Evolutionary conservation across 176 grass and related monocot species (phyloP), one percentile per base, ranked within the genome.

Genomic region (Hsuehochloa calcarea): DNA sequence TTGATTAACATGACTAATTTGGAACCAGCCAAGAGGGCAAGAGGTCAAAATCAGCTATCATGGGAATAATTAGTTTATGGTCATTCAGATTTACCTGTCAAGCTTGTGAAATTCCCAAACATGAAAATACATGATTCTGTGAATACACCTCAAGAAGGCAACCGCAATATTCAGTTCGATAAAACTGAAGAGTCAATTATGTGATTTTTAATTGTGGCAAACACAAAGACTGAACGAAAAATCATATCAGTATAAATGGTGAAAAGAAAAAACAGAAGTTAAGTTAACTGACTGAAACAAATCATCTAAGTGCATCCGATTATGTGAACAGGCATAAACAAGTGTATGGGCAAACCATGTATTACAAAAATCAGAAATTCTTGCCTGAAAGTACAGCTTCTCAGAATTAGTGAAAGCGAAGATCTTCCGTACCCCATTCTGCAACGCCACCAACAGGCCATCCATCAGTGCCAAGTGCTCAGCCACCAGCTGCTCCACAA

Each of bases 401-500:
- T 94, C 93, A 4, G 97, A 99, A 88, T 94, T 88, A 5, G 97
- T 99, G 79, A 94, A 99, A 1, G 97, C 97, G 55, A 96, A 99
- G 65, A 99, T 90, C 82, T 85, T 99, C 58, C 75, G 80, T 52
- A 94, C 80, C 49, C 94, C 93, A 76, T 94, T 89, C 88, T 96
- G 86, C 72, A 94, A 79, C 14, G 97, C 97, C 41, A 92, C 97
- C 5, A 81, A 70, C 59, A 99, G 72, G 19, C 97, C 97, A 50
- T 99, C 97, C 93, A 99, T 89, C n/a, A 99, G 89, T 2, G 97
- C 97, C 15, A 99, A 85, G 87, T 99, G 97, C 84, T 99, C 97
- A 0, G 97, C 97, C 19, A 96, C 97, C 26, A 99, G 86, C 72
- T 91, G 93, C 14, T 96, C 93, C 43, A 94, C 93, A 86, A 88